Evolutionary conservation across 352 stramenopile genomes (phyloP), one percentile per base, ranked within the genome.

Genomic region (Phytophthora lateralis): DNA sequence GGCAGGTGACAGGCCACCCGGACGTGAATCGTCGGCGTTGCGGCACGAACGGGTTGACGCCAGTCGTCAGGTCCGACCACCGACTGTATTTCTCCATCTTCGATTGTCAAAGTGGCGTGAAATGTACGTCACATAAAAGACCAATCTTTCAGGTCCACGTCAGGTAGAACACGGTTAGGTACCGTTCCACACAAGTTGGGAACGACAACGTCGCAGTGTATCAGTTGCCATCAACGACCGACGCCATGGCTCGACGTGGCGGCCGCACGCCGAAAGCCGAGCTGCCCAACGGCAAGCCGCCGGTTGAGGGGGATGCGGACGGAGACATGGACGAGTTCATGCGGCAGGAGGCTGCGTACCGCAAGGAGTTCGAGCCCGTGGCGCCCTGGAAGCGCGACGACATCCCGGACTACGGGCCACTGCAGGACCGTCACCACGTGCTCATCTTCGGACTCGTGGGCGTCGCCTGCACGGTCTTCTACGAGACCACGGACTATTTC

Each of bases 31-130:
- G 79, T 66, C 81, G 76, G 60, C 83, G 76, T 66, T 89, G 78
- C 50, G 84, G 84, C 57, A 95, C 86, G 71, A 95, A 95, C 60
- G 86, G 86, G 67, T 95, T 95, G 60, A 92, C 89, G 26, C 86
- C 86, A 57, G 86, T 95, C 56, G 79, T 88, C 68, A 93, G 74
- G 46, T 95, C 86, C 63, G 83, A 79, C 86, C 86, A 95, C 34
- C 86, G 80, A 51, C 72, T 91, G 73, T 89, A 95, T 69, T 95
- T 95, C 68, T 95, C 86, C 86, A 95, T 95, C 7, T 17, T 60
- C 1, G 29, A 29, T 6, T 21, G 18, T 11, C 6, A 11, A 7
- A 49, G 43, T 49, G 43, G 37, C 43, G 24, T n/a, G n/a, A n/a
- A n/a, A n/a, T n/a, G n/a, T n/a, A n/a, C n/a, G n/a, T n/a, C n/a